Base-by-base conservation (phyloP, 2,329 filamentous ascomycete species). In the Corynespora cassiicola region DNA sequence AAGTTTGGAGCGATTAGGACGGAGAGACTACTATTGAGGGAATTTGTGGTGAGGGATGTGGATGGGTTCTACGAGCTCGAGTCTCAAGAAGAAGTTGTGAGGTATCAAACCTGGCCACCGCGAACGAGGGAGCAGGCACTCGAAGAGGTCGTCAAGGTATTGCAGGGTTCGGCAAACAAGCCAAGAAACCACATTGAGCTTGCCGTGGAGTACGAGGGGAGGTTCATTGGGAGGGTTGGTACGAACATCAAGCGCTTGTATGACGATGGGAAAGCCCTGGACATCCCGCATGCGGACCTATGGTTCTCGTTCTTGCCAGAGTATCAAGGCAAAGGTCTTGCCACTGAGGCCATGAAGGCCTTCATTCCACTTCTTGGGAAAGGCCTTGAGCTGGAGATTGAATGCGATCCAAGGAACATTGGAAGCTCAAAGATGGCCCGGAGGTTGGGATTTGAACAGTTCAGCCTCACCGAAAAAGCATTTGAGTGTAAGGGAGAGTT, bases 391-490 rank as follows among this genome's bases (percentile, higher is more conserved):
- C 33, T 66, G 29, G 55, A 66, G 25, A 66, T 68, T 37, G 65
- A 67, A 28, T 66, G 63, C 26, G 63, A 68, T 51, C 63, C 65
- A 5, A 36, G 63, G 22, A 68, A 68, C 29, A 42, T 36, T 5
- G 43, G 46, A 7, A 59, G 60, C 19, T 54, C 55, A 52, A 60
- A 52, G 38, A 5, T 68, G 19, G 65, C 63, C 1, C 55, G 65
- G 34, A 25, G 61, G 12, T 25, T 68, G 25, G 63, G 55, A 3
- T 66, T 68, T 22, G 33, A 47, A 17, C 53, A 46, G 31, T 31
- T 52, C n/a, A 55, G 53, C 30, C 25, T 59, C 31, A 54, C 42
- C 1, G 59, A 63, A 38, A 55, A 44, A 18, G 58, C 41, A 12
- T 62, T 38, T 32, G 50, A 65, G 44, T 44, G 54, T 17, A 68